phyloP scores from a whole-genome alignment of 352 stramenopile genomes.

The Blastocystis hominis region DNA sequence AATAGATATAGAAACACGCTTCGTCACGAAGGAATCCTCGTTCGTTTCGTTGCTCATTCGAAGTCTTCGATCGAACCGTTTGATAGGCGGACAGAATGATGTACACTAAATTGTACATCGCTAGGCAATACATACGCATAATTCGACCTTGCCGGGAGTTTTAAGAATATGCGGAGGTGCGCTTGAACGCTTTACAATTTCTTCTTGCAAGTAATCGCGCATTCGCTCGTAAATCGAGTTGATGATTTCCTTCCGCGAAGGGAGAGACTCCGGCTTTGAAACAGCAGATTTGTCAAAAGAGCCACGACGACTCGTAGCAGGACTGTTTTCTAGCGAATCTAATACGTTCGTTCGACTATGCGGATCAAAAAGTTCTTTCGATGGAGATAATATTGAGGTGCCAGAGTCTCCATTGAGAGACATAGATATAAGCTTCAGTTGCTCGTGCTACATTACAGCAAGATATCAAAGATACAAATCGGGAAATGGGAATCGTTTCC shows the following conservation, averaged over 20 bases:
- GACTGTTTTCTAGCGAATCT: neutral
- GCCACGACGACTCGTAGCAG: neutral
- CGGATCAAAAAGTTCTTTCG: neutral
- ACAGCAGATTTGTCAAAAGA: neutral
- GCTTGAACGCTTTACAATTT: no score
- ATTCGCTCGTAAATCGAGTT: no score
- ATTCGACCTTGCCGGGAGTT: no score
- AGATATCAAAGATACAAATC: neutral
- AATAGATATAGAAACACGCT: neutral
- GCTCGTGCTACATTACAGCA: neutral
- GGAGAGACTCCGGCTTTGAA: no score
- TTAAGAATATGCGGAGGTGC: no score
- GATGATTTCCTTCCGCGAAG: no score
- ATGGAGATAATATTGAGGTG: neutral
- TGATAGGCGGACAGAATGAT: neutral
- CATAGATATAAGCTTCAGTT: neutral
- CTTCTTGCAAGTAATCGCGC: no score
- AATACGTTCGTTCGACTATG: slow-evolving; percentile 17
- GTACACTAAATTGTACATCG: no score
- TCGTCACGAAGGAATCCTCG: neutral
- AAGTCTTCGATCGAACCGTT: neutral
- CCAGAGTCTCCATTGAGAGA: neutral
- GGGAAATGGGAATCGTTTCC: neutral
- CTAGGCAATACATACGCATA: no score
- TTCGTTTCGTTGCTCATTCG: neutral